Conservation (phyloP, 139 green algal species). For the Coelastrella sp. region DNA sequence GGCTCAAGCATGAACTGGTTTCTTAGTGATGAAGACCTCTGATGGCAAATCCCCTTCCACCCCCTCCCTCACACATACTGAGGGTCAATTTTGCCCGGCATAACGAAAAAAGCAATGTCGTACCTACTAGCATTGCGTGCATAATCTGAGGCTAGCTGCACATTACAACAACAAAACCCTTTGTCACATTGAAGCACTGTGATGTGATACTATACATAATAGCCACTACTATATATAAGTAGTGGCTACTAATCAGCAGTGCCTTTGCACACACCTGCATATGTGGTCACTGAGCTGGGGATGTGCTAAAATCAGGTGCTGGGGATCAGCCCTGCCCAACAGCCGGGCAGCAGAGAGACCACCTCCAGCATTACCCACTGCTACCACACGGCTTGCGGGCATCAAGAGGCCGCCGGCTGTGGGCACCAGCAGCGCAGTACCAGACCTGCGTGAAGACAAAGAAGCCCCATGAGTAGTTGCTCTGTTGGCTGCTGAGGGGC, state of each 20-base stretch:
- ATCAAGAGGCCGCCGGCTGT: constrained; percentile 14
- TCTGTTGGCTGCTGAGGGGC: neutral
- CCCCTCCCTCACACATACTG: no score
- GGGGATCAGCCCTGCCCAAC: constrained; percentile 63
- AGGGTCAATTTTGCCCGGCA: no score
- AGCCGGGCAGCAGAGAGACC: constrained; percentile 44
- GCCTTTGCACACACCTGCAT: constrained; percentile 5
- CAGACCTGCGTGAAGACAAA: neutral
- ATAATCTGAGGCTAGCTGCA: no score
- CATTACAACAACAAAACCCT: no score
- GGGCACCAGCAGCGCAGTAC: constrained; percentile 12
- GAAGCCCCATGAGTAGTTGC: neutral
- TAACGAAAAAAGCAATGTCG: no score
- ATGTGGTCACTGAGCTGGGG: constrained; percentile 50
- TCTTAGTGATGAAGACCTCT: no score
- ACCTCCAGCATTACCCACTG: constrained; percentile 17
- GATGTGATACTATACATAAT: no score
- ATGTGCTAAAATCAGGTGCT: constrained; percentile 57
- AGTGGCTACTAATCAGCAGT: no score
- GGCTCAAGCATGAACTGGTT: no score
- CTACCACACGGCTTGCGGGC: constrained; percentile 18
- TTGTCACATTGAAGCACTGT: no score
- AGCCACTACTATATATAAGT: no score
- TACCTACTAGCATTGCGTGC: no score
- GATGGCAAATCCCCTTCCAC: neutral